Evolutionary conservation across 2,329 filamentous ascomycete species (phyloP).

Genomic region (Phyllosticta citrichinensis): DNA sequence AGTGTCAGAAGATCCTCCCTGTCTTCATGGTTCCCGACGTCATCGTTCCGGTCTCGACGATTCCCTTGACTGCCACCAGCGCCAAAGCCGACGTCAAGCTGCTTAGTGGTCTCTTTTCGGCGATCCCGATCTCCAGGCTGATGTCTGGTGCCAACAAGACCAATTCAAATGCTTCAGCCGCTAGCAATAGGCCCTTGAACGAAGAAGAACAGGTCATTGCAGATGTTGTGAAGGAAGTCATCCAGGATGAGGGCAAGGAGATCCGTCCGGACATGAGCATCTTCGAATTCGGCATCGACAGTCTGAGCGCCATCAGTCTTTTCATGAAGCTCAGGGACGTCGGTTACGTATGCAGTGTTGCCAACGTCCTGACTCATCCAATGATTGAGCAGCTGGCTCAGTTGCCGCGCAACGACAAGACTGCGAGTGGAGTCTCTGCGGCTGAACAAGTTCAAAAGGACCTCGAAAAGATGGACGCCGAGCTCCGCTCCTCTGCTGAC

Average conservation of each 20-base stretch:
- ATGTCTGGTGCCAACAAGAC: conserved; percentile 4
- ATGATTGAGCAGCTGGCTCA: conserved; percentile 25
- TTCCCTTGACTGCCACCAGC: conserved; percentile 27
- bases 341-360: conserved; percentile 25
- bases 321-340: conserved; percentile 24
- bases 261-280: conserved; percentile 22
- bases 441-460: conserved; percentile 4
- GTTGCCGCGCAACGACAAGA: conserved; percentile 13
- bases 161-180: not conserved
- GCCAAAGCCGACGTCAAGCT: conserved; percentile 26
- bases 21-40: conserved; percentile 32
- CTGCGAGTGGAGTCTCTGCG: not conserved
- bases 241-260: conserved; percentile 13
- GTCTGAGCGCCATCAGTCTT: conserved; percentile 28
- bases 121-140: conserved; percentile 18
- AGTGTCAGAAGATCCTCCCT: conserved; percentile 19
- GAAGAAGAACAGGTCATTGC: conserved; percentile 19
- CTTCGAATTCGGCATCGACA: conserved; percentile 31
- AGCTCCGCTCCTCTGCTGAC: conserved; percentile 14
- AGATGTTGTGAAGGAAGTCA: conserved; percentile 16
- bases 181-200: conserved; percentile 12
- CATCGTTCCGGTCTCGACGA: conserved; percentile 26
- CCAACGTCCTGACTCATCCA: conserved; percentile 26
- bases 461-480: conserved; percentile 14
- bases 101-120: conserved; percentile 19